Conservation (phyloP, 305 asterid species). For the Fraxinus baroniana region DNA sequence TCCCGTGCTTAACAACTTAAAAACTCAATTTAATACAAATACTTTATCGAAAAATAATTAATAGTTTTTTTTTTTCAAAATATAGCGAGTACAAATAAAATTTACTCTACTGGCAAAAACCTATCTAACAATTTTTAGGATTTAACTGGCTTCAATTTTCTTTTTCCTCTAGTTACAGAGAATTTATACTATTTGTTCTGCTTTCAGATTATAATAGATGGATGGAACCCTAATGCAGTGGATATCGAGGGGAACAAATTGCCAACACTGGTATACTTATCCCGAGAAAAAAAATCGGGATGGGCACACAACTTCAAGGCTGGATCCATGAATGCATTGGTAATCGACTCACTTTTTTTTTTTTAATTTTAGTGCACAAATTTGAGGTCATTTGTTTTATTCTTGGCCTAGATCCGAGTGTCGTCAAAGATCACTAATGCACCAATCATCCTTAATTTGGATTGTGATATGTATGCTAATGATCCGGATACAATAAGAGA, state of each 20-base stretch:
- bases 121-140: not conserved
- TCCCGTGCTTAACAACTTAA: not conserved
- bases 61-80: too few species aligned
- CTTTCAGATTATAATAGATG: slow-evolving; percentile 56
- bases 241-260: slow-evolving; percentile 54
- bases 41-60: too few species aligned
- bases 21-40: not conserved
- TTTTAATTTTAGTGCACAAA: not conserved
- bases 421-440: slow-evolving; percentile 73
- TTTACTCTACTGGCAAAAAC: not conserved
- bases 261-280: slow-evolving; percentile 68
- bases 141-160: not conserved
- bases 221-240: slow-evolving; percentile 38
- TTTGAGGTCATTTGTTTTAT: not conserved
- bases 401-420: slow-evolving; percentile 47
- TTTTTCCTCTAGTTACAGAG: not conserved
- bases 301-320: slow-evolving; percentile 74
- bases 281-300: slow-evolving; percentile 66
- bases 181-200: not conserved
- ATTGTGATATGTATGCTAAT: slow-evolving; percentile 84
- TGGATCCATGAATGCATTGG: slow-evolving; percentile 88
- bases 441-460: slow-evolving; percentile 73
- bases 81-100: too few species aligned
- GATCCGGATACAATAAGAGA: slow-evolving; percentile 63
- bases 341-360: slow-evolving; percentile 23